Conservation (phyloP, 257 asterid genomes). For the Nyctanthes arbortristis region DNA sequence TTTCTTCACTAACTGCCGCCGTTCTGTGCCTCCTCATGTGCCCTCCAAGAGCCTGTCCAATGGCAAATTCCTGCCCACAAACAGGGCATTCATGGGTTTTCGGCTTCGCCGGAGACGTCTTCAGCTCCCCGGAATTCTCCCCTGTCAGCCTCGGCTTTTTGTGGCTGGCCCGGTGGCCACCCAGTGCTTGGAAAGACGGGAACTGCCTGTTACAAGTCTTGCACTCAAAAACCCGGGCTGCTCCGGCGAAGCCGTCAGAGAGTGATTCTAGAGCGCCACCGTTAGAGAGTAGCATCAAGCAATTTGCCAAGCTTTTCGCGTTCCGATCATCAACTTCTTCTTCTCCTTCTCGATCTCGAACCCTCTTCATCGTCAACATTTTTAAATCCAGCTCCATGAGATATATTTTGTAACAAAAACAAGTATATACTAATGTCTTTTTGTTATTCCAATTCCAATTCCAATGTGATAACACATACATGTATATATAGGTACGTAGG, state of each 20-base stretch:
- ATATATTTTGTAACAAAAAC: background rate
- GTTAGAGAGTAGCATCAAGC: constrained; percentile 38
- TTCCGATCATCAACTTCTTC: constrained; percentile 12
- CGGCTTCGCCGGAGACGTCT: constrained; percentile 46
- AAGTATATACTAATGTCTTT: background rate
- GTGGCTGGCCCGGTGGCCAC: constrained; percentile 84
- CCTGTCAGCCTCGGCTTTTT: constrained; percentile 46
- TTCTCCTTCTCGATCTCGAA: constrained; percentile 33
- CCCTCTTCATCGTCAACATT: constrained; percentile 33
- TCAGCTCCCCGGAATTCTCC: constrained; percentile 20
- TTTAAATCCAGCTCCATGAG: background rate
- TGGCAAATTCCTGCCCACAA: constrained; percentile 57
- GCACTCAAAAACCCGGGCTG: constrained; percentile 51
- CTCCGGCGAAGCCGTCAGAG: background rate
- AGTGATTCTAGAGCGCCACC: background rate
- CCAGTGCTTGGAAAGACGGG: constrained; percentile 80
- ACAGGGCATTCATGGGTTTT: constrained; percentile 62
- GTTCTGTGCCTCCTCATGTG: constrained; percentile 70
- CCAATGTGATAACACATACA: constrained; percentile 4
- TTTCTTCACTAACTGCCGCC: constrained; percentile 15
- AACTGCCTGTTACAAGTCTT: constrained; percentile 64
- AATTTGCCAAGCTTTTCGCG: constrained; percentile 41
- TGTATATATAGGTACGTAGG: constrained; percentile 6
- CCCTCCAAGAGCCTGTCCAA: constrained; percentile 74
- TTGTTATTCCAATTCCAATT: constrained; percentile 15